phyloP scores from a whole-genome alignment of 2,329 filamentous ascomycete genomes.

The Leptographium lundbergii region DNA sequence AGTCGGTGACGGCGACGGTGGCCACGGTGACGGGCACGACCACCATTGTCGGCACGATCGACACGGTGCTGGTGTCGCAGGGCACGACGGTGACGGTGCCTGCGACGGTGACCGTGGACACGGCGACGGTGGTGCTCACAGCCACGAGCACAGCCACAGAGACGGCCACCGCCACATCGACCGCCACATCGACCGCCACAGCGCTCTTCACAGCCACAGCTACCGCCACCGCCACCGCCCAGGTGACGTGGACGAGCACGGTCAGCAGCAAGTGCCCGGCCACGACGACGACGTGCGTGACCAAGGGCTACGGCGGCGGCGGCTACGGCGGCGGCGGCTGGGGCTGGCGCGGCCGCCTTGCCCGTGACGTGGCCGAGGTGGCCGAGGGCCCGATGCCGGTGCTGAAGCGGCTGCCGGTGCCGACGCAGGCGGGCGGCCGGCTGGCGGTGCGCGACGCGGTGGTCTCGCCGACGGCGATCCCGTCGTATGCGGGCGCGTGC shows the following conservation, averaged over 20 bases:
- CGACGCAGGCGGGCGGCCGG: neutral
- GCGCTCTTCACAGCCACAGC: neutral
- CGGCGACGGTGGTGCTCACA: neutral
- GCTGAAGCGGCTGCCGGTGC: neutral
- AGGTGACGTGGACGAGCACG: no score
- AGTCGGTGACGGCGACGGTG: neutral
- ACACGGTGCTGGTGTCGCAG: neutral
- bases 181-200: neutral
- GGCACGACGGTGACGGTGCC: neutral
- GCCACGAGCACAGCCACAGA: neutral
- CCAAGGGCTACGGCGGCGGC: neutral
- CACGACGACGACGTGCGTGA: no score
- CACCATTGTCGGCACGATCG: neutral
- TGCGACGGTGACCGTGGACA: neutral
- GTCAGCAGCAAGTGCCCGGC: neutral
- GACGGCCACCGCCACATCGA: neutral
- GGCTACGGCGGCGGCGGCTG: neutral
- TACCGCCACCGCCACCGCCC: neutral
- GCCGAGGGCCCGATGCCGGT: neutral
- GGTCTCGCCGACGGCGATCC: conserved; percentile 2
- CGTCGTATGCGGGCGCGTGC: conserved; percentile 17
- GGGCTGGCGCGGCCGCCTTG: neutral
- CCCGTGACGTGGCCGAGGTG: neutral
- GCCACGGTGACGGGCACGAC: neutral
- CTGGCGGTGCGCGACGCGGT: neutral